These are phyloP conservation scores for Phytopythium boreale DNA, from an alignment of 352 stramenopile genomes.

Conservation along the genomic window DNA sequence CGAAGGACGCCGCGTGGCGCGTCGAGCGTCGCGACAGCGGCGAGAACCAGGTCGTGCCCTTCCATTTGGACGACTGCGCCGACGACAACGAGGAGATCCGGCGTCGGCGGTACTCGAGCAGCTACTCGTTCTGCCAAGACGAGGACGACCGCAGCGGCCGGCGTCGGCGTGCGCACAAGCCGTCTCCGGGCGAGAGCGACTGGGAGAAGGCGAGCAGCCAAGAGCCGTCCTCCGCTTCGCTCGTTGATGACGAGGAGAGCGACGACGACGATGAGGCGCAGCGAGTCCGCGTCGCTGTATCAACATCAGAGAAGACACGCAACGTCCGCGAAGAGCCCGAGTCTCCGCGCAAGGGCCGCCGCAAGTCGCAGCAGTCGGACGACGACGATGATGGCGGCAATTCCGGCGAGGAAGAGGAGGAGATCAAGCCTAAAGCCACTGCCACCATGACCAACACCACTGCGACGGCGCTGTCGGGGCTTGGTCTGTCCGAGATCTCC, in stretches of 20 bases:
- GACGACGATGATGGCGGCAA: constrained; percentile 17
- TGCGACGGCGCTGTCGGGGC: constrained; percentile 6
- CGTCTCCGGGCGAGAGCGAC: constrained; percentile 26
- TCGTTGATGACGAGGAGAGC: constrained; percentile 17
- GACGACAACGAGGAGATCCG: constrained; percentile 39
- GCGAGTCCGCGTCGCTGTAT: neutral
- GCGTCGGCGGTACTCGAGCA: constrained; percentile 32
- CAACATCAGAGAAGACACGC: neutral
- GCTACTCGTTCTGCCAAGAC: constrained; percentile 11
- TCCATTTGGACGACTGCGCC: constrained; percentile 44
- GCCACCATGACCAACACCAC: neutral
- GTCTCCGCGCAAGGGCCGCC: constrained; percentile 15
- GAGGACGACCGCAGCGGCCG: constrained; percentile 4
- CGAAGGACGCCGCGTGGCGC: neutral
- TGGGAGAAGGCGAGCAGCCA: constrained; percentile 35
- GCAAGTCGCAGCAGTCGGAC: constrained; percentile 28
- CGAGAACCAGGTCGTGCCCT: constrained; percentile 66
- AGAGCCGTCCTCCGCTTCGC: constrained; percentile 14
- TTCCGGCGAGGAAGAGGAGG: constrained; percentile 36
- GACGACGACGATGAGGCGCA: constrained; percentile 18
- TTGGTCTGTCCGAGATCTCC: constrained; percentile 60
- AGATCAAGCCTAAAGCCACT: constrained; percentile 12
- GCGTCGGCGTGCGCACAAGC: neutral
- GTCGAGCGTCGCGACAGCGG: constrained; percentile 14
- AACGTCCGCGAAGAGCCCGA: constrained; percentile 22